These are phyloP conservation scores for Immersiporthe knoxdaviesiana DNA, from an alignment of 2,329 filamentous ascomycete genomes.

Conservation along the genomic window DNA sequence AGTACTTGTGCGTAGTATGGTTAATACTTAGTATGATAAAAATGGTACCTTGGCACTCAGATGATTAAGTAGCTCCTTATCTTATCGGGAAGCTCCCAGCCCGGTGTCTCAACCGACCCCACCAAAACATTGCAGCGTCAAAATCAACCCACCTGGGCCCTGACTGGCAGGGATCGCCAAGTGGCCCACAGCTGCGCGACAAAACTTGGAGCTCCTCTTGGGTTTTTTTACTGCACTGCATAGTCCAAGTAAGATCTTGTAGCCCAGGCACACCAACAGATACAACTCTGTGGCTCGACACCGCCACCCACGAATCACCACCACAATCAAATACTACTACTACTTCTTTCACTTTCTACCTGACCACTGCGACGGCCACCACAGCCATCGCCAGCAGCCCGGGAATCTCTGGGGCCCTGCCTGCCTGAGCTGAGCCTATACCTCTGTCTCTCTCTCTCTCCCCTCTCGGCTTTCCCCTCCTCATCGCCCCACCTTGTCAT, in stretches of 20 bases:
- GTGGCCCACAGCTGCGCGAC: constrained; percentile 4
- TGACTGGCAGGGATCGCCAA: constrained; percentile 10
- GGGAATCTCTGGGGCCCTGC: background rate
- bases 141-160: background rate
- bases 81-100: constrained; percentile 1
- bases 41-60: no score
- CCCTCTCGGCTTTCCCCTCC: background rate
- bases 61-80: background rate
- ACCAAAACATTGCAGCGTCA: background rate
- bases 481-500: background rate
- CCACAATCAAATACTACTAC: background rate
- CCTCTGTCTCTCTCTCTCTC: background rate
- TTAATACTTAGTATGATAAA: background rate
- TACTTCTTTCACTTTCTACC: background rate
- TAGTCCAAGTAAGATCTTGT: background rate
- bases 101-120: background rate
- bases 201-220: background rate
- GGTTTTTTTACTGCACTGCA: background rate
- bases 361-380: background rate
- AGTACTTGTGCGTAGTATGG: no score
- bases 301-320: background rate
- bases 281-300: background rate
- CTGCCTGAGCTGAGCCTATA: background rate
- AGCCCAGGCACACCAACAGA: background rate
- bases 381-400: background rate